Percentiles rank a stretch among this genome's conserved stretches.
phyloP scores from a whole-genome alignment of 2,329 filamentous ascomycete species.

The Talaromyces sp. region DNA sequence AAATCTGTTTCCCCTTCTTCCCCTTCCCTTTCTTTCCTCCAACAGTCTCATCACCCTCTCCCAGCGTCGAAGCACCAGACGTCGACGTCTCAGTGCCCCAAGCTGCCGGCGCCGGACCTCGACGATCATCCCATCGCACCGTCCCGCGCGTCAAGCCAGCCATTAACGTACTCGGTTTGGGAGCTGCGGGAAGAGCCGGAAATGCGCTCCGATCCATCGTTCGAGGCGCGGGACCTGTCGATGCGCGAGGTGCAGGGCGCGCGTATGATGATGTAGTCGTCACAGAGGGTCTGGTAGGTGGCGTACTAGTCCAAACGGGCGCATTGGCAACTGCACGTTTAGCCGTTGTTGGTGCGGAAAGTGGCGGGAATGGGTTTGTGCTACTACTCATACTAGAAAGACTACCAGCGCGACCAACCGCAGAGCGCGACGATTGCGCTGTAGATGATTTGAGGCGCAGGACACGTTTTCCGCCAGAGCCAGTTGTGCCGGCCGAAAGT shows the following conservation, averaged over 20 bases:
- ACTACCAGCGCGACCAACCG: conserved; percentile 58
- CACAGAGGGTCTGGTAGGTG: conserved; percentile 24
- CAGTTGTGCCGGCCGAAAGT: conserved; percentile 48
- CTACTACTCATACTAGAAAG: conserved; percentile 37
- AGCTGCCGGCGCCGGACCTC: conserved; percentile 33
- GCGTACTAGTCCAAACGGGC: conserved; percentile 27
- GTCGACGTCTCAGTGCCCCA: conserved; percentile 31
- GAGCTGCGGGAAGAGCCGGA: conserved; percentile 74
- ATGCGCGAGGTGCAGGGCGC: conserved; percentile 23
- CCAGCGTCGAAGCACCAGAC: conserved; percentile 17
- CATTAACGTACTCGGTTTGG: conserved; percentile 62
- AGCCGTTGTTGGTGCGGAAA: conserved; percentile 30
- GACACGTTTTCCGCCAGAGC: conserved; percentile 60
- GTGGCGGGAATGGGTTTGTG: conserved; percentile 47
- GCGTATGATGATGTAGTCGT: conserved; percentile 29
- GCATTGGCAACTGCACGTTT: conserved; percentile 18
- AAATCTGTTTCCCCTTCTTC: conserved; percentile 37
- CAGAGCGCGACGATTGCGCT: conserved; percentile 62
- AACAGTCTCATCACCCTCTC: conserved; percentile 19
- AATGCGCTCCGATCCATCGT: conserved; percentile 60
- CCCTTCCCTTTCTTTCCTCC: conserved; percentile 34
- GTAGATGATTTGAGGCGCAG: conserved; percentile 68
- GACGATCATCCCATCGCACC: conserved; percentile 45
- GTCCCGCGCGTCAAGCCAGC: conserved; percentile 47
- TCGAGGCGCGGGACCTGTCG: conserved; percentile 18